Percentiles rank a stretch among this genome's conserved stretches.
Evolutionary conservation across 2,329 filamentous ascomycete species (phyloP).

Genomic region (Alternaria metachromatica): DNA sequence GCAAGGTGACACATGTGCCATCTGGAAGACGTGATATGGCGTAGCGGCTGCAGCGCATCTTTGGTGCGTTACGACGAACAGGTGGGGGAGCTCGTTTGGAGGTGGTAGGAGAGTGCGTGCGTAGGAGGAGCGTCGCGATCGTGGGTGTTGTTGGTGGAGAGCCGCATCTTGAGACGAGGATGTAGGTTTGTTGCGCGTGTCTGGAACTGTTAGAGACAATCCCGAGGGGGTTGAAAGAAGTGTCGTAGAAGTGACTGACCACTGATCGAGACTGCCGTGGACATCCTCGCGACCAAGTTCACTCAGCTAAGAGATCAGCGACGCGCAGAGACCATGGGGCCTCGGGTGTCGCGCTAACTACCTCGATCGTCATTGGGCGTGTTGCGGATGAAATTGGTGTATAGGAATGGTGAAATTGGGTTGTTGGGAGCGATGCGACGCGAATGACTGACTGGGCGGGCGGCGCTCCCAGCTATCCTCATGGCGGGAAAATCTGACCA

Average conservation of each 20-base stretch:
- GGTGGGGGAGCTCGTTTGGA: too few species aligned
- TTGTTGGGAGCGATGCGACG: background rate
- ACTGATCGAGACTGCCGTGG: background rate
- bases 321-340: background rate
- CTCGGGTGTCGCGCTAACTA: background rate
- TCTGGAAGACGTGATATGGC: too few species aligned
- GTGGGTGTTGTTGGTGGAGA: background rate
- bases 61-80: too few species aligned
- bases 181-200: background rate
- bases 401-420: background rate
- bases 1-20: too few species aligned
- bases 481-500: too few species aligned
- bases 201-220: background rate
- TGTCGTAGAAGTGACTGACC: background rate
- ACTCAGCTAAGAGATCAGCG: background rate
- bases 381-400: background rate
- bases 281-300: background rate
- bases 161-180: background rate
- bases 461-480: background rate
- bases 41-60: too few species aligned
- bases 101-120: too few species aligned
- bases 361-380: background rate
- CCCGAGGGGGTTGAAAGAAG: background rate
- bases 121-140: background rate
- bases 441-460: background rate